Evolutionary conservation across 495 filamentous ascomycete species (phyloP), one percentile per base, ranked within the genome.

Genomic region (Parmelia sp.): DNA sequence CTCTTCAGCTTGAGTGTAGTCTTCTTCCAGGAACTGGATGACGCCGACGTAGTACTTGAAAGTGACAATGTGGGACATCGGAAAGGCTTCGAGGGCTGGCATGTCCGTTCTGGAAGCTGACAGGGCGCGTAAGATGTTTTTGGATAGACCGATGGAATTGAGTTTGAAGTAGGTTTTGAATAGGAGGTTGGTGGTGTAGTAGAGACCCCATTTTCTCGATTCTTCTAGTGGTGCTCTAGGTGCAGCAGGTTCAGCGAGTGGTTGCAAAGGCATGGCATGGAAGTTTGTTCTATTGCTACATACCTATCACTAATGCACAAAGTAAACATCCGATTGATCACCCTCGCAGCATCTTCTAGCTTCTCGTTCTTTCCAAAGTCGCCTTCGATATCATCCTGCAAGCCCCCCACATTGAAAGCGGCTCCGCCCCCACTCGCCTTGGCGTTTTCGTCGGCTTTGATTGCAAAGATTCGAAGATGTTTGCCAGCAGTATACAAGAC

Each of bases 161-260:
- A 98, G 79, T 80, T 90, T 95, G 83, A 97, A 98, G 72, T 97
- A 96, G 9, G 91, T 97, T 75, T 97, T 97, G 83, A 98, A 97
- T 12, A 96, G 77, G 1, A 97, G 83, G 69, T 96, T 97, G 64
- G 89, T 89, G 45, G 88, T 91, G 73, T 92, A 88, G 77, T 97
- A 98, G 49, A 93, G 85, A 0, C 90, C 95, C 95, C 95, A 97
- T 82, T 97, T 98, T 10, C 95, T 84, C 0, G 93, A 96, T 53
- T 94, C 88, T 71, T 93, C 88, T 31, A 96, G 77, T 10, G 90
- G 84, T 23, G 91, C 88, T 65, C 93, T 97, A 33, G 58, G 71
- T 19, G 6, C 11, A 44, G 23, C 11, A 19, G 57, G 66, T 39
- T 72, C 45, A 47, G 61, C 7, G 40, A 37, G 29, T 15, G 44